Evolutionary conservation across 2,329 filamentous ascomycete species (phyloP).

Genomic region (Penicillium sp.): DNA sequence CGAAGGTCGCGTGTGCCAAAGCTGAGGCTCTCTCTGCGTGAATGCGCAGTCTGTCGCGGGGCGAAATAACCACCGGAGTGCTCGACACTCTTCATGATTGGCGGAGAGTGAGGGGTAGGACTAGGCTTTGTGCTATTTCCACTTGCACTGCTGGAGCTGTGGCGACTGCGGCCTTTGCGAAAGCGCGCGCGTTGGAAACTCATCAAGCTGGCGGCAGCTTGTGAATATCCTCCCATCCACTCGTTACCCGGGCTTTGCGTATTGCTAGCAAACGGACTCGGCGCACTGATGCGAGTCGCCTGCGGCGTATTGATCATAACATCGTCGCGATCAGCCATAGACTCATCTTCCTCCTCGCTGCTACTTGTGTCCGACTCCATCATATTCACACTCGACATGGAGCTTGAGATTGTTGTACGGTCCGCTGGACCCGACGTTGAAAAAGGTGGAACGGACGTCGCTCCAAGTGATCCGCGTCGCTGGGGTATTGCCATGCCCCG

Average conservation of each 20-base stretch:
- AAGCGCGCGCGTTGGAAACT: slow-evolving; percentile 68
- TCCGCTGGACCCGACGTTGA: slow-evolving; percentile 68
- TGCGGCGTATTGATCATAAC: slow-evolving; percentile 74
- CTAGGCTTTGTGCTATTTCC: slow-evolving; percentile 66
- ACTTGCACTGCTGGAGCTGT: slow-evolving; percentile 68
- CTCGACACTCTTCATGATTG: slow-evolving; percentile 58
- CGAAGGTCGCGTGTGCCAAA: slow-evolving; percentile 86
- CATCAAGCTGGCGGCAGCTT: slow-evolving; percentile 71
- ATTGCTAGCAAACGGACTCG: slow-evolving; percentile 46
- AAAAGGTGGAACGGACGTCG: slow-evolving; percentile 61
- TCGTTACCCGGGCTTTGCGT: slow-evolving; percentile 56
- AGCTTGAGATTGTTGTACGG: slow-evolving; percentile 71
- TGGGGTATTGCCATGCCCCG: slow-evolving; percentile 61
- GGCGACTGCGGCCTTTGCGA: slow-evolving; percentile 58
- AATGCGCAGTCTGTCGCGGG: slow-evolving; percentile 47
- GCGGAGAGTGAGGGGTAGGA: slow-evolving; percentile 74
- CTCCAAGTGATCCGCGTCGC: slow-evolving; percentile 60
- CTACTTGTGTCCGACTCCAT: slow-evolving; percentile 76
- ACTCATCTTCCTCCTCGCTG: slow-evolving; percentile 57
- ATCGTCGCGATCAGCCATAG: slow-evolving; percentile 69
- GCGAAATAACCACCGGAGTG: slow-evolving; percentile 55
- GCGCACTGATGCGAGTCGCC: slow-evolving; percentile 55
- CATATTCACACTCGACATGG: slow-evolving; percentile 75
- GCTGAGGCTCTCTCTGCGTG: slow-evolving; percentile 82
- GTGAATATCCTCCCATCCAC: slow-evolving; percentile 64